Conservation (phyloP, 495 filamentous ascomycete species). For the Geopyxis carbonaria region DNA sequence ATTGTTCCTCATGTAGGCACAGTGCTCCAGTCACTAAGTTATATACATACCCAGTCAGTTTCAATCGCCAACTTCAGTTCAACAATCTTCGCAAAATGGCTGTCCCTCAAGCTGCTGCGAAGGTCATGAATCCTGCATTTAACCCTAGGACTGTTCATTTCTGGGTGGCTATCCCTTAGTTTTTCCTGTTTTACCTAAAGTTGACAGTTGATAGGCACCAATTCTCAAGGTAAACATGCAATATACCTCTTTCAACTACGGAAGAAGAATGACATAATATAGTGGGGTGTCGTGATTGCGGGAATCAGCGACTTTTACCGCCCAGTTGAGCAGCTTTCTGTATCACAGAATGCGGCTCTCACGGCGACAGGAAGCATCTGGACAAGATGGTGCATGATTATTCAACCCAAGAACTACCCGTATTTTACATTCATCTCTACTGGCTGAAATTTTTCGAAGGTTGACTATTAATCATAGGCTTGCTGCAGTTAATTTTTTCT, state of each 20-base stretch:
- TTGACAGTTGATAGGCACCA: constrained; percentile 41
- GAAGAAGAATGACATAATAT: constrained; percentile 3
- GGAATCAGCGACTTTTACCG: constrained; percentile 83
- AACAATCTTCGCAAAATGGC: constrained; percentile 5
- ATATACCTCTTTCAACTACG: not conserved
- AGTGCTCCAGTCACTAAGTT: too few species aligned
- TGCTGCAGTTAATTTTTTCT: constrained; percentile 96
- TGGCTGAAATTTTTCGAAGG: not conserved
- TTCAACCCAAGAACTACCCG: constrained; percentile 82
- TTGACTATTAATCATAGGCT: constrained; percentile 36
- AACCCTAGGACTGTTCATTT: constrained; percentile 84
- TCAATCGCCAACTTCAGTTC: too few species aligned
- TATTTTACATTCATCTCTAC: constrained; percentile 29
- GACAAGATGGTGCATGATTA: constrained; percentile 97
- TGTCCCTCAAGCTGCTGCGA: constrained; percentile 11
- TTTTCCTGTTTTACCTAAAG: not conserved
- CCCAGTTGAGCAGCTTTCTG: constrained; percentile 78
- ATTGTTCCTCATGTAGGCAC: too few species aligned
- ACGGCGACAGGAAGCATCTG: constrained; percentile 85
- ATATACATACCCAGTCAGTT: too few species aligned
- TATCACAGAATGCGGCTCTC: constrained; percentile 78
- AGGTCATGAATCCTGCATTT: constrained; percentile 23
- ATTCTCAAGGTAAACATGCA: constrained; percentile 67
- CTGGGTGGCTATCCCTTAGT: constrained; percentile 44
- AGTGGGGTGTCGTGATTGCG: constrained; percentile 84